Percentiles rank a stretch among this genome's conserved stretches.
These are phyloP conservation scores for Paraglomus occultum DNA, from an alignment of 192 early-diverging fungal species.

Conservation along the genomic window DNA sequence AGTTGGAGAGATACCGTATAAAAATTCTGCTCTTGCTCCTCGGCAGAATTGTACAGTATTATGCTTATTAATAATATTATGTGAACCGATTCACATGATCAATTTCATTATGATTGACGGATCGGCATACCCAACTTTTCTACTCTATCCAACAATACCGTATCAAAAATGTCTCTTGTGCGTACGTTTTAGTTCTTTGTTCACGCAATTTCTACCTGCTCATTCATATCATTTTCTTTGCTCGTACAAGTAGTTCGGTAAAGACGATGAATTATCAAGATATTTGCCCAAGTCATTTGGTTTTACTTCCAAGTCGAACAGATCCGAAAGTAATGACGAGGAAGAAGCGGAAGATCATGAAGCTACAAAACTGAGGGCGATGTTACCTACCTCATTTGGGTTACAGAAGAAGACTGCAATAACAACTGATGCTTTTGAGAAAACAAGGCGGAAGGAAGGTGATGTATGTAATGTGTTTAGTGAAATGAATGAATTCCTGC, in stretches of 20 bases:
- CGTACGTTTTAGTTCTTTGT: too few relatives aligned
- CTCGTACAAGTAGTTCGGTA: too few relatives aligned
- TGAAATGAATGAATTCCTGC: background rate
- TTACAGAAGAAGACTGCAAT: slow-evolving; percentile 38
- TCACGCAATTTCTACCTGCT: too few relatives aligned
- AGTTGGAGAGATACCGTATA: too few relatives aligned
- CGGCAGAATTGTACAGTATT: too few relatives aligned
- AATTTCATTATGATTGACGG: too few relatives aligned
- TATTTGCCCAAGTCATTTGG: slow-evolving; percentile 48
- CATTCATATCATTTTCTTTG: background rate
- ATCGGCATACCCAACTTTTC: too few relatives aligned
- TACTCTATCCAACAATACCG: too few relatives aligned
- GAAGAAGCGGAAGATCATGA: slow-evolving; percentile 29
- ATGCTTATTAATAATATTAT: too few relatives aligned
- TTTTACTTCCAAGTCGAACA: slow-evolving; percentile 29
- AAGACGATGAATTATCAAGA: slow-evolving; percentile 47
- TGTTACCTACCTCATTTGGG: slow-evolving; percentile 55
- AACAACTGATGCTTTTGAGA: slow-evolving; percentile 28
- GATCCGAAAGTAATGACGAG: slow-evolving; percentile 34
- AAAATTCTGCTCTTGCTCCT: too few relatives aligned
- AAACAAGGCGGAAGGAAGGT: slow-evolving; percentile 36
- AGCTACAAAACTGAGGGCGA: slow-evolving; percentile 42
- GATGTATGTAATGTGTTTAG: slow-evolving; percentile 19
- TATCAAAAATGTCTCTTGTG: too few relatives aligned
- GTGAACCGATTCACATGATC: too few relatives aligned